Evolutionary conservation across 2,329 filamentous ascomycete species (phyloP).

Genomic region (Rutstroemia sp.): DNA sequence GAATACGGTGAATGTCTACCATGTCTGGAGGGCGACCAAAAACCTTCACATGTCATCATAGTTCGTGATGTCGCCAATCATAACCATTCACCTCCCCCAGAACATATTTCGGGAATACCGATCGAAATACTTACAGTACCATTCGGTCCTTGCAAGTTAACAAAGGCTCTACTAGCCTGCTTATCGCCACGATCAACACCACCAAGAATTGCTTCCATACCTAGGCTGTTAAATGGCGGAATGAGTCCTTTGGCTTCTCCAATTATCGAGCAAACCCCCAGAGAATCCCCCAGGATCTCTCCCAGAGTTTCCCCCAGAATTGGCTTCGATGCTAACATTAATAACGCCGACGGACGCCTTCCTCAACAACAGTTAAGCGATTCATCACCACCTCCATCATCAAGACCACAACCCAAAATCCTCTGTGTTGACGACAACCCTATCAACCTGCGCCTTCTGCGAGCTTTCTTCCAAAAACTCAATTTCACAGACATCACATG

Average conservation of each 20-base stretch:
- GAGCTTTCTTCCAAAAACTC: slow-evolving; percentile 24
- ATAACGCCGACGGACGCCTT: too few relatives aligned
- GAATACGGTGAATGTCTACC: neutral
- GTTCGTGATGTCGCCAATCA: neutral
- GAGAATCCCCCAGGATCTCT: too few relatives aligned
- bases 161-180: slow-evolving; percentile 2
- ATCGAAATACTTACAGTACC: slow-evolving; percentile 6
- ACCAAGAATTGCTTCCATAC: neutral
- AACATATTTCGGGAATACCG: neutral
- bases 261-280: neutral
- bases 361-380: neutral
- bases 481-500: slow-evolving; percentile 27
- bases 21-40: neutral
- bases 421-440: slow-evolving; percentile 33
- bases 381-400: neutral
- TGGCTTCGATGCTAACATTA: neutral
- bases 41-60: slow-evolving; percentile 2
- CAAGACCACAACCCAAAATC: slow-evolving; percentile 9
- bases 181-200: neutral
- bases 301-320: neutral
- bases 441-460: slow-evolving; percentile 32
- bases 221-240: too few relatives aligned
- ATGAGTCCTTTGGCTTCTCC: neutral
- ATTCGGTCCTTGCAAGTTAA: slow-evolving; percentile 5
- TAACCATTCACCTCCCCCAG: neutral